Conservation (phyloP, 768 basidiomycete species). For the Cantharellus cinnabarinus region DNA sequence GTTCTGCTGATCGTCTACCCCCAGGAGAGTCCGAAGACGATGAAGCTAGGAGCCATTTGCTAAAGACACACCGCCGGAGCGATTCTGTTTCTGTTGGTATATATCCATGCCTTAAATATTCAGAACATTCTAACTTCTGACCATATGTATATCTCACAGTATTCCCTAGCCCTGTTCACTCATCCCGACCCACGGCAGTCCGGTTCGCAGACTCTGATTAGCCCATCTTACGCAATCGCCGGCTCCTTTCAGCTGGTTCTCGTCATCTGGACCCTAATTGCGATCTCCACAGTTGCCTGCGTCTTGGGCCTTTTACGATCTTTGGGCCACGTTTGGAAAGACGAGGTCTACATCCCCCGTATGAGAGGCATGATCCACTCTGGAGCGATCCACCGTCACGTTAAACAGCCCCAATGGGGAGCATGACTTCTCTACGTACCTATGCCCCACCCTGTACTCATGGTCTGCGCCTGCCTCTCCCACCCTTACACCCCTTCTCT, state of each 20-base stretch:
- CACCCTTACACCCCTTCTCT: no score
- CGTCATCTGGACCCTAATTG: background rate
- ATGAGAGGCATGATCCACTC: no score
- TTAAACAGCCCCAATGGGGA: no score
- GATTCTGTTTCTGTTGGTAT: background rate
- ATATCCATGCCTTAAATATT: background rate
- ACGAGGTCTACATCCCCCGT: no score
- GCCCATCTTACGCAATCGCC: background rate
- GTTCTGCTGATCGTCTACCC: background rate
- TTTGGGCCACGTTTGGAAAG: no score
- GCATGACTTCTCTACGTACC: no score
- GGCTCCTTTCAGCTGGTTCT: background rate
- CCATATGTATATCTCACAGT: background rate
- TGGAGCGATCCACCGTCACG: no score
- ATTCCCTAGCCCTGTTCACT: background rate
- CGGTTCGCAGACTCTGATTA: background rate
- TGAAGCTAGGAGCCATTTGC: background rate
- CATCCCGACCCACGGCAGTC: background rate
- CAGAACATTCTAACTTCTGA: background rate
- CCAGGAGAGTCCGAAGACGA: background rate
- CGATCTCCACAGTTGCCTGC: background rate
- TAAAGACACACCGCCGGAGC: background rate
- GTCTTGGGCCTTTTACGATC: no score
- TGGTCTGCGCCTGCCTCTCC: no score
- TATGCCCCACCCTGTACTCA: no score